Conservation (phyloP, 371 early-diverging fungal genomes). For the Enterospora canceri region DNA sequence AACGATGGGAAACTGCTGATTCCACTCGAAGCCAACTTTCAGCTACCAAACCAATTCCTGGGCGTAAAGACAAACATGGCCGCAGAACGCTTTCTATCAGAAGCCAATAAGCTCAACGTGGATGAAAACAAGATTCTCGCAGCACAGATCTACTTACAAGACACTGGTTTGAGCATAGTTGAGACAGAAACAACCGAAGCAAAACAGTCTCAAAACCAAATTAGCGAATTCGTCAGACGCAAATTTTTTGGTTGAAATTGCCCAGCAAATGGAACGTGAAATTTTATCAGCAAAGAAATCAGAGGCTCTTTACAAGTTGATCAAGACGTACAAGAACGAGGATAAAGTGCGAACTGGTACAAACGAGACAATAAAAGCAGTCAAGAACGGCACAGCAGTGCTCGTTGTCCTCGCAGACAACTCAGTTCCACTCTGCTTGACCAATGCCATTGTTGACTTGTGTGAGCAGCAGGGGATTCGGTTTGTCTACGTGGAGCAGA, state of each 20-base stretch:
- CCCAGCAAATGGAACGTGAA: background rate
- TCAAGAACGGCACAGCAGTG: conserved; percentile 93
- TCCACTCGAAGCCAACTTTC: conserved; percentile 47
- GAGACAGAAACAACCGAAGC: background rate
- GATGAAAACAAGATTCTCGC: background rate
- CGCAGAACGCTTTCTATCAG: conserved; percentile 10
- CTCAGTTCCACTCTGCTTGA: conserved; percentile 84
- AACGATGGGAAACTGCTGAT: conserved; percentile 22
- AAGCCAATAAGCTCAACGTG: background rate
- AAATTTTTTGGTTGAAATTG: background rate
- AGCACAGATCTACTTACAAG: background rate
- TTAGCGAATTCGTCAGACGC: background rate
- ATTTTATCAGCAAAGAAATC: conserved; percentile 64
- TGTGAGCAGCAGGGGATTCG: conserved; percentile 98
- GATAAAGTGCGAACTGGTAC: conserved; percentile 96
- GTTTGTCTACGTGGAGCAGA: conserved; percentile 85
- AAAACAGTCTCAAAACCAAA: background rate
- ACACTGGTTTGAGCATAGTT: background rate
- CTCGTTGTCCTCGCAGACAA: conserved; percentile 95
- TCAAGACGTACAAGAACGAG: conserved; percentile 87
- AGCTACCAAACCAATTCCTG: conserved; percentile 48
- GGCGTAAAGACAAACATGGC: conserved; percentile 30
- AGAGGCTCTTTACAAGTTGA: conserved; percentile 78
- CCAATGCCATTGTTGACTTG: conserved; percentile 81
- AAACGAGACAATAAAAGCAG: conserved; percentile 95